A percentile compares a stretch with the other conserved stretches of the same genome.
Conservation (phyloP, 2,329 filamentous ascomycete species). For the Pseudocercospora musae region DNA sequence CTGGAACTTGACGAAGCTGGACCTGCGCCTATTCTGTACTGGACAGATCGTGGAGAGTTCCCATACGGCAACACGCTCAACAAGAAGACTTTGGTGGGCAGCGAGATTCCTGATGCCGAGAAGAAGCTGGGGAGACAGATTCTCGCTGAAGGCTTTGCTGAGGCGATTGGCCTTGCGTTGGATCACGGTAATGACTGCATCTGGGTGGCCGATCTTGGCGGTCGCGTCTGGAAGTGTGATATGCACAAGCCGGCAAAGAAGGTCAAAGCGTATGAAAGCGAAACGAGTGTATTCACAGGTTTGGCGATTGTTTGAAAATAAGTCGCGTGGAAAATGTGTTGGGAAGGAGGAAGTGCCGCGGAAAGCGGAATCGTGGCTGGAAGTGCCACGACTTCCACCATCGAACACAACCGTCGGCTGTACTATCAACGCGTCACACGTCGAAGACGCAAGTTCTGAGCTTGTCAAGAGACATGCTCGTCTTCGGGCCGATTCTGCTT, state of each 20-base stretch:
- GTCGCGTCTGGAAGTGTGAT: slow-evolving; percentile 16
- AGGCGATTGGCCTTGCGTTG: slow-evolving; percentile 23
- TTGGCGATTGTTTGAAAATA: slow-evolving; percentile 5
- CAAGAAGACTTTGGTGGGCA: slow-evolving; percentile 25
- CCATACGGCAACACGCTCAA: slow-evolving; percentile 56
- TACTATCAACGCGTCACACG: too few relatives aligned
- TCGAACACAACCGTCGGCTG: too few relatives aligned
- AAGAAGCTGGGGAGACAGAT: slow-evolving; percentile 21
- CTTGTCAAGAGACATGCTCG: too few relatives aligned
- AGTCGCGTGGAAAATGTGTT: neutral
- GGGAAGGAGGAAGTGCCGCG: neutral
- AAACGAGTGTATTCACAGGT: slow-evolving; percentile 16
- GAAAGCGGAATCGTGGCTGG: neutral
- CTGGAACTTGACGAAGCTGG: slow-evolving; percentile 51
- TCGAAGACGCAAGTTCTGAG: too few relatives aligned
- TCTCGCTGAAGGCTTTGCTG: slow-evolving; percentile 23
- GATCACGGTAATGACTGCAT: slow-evolving; percentile 13
- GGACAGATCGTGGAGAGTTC: slow-evolving; percentile 60
- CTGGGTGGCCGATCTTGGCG: slow-evolving; percentile 19
- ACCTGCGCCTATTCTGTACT: slow-evolving; percentile 47
- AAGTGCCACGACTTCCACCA: neutral
- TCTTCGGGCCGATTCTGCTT: neutral
- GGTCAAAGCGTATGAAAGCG: slow-evolving; percentile 16
- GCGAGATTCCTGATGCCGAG: slow-evolving; percentile 12
- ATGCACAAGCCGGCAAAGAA: slow-evolving; percentile 12